A percentile compares a stretch with the other conserved stretches of the same genome.
Conservation (phyloP, 2,329 filamentous ascomycete genomes). For the Fusarium torulosum region DNA sequence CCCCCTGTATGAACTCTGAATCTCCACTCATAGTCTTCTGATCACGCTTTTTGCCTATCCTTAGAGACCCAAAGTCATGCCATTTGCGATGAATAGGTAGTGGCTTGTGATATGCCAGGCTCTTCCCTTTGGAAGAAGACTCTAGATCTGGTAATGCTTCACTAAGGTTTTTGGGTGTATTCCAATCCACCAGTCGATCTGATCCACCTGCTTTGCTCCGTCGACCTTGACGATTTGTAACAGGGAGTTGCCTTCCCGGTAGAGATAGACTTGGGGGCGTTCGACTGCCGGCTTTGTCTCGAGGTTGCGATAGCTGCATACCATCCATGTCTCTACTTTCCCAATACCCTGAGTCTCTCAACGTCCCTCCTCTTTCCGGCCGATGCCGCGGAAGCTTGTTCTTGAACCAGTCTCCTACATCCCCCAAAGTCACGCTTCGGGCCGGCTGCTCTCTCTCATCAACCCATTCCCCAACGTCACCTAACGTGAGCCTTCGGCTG, state of each 20-base stretch:
- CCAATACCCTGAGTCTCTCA: conserved; percentile 52
- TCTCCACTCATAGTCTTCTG: not conserved
- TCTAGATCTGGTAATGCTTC: conserved; percentile 7
- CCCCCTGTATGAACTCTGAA: not conserved
- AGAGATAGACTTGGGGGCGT: not conserved
- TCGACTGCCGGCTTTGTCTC: not conserved
- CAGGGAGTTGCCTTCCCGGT: conserved; percentile 15
- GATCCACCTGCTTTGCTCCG: conserved; percentile 45
- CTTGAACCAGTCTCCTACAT: conserved; percentile 58
- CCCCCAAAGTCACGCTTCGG: conserved; percentile 27
- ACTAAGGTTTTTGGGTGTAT: conserved; percentile 51
- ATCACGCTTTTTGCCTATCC: conserved; percentile 13
- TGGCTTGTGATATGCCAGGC: not conserved
- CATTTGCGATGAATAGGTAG: conserved; percentile 22
- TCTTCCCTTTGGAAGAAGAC: conserved; percentile 1
- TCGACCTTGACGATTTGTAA: conserved; percentile 32
- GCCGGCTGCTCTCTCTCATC: conserved; percentile 48
- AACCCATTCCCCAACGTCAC: conserved; percentile 55
- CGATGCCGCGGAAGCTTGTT: conserved; percentile 63
- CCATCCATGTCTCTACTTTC: conserved; percentile 37
- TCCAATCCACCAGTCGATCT: conserved; percentile 53
- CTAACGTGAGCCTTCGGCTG: conserved; percentile 15
- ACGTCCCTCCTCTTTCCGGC: conserved; percentile 64
- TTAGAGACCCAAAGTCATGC: conserved; percentile 31
- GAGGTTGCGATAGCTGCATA: not conserved